Evolutionary conservation across 2,329 filamentous ascomycete genomes (phyloP).

Genomic region (Fusarium protoensiforme): DNA sequence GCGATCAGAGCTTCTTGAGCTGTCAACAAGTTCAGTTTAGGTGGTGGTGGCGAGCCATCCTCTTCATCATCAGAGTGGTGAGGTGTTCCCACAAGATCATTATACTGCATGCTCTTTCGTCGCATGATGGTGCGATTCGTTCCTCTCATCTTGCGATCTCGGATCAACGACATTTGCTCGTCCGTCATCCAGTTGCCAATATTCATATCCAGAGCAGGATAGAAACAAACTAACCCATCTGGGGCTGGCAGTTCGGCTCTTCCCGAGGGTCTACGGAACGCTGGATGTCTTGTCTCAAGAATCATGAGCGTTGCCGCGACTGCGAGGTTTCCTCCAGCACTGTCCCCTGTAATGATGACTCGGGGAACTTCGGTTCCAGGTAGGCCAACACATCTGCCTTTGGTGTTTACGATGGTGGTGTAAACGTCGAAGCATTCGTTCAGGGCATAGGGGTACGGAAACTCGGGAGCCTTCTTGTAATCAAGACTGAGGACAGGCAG

Average conservation of each 20-base stretch:
- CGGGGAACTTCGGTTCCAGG: slow-evolving; percentile 52
- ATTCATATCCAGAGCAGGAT: slow-evolving; percentile 94
- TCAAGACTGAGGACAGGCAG: slow-evolving; percentile 92
- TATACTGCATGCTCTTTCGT: slow-evolving; percentile 90
- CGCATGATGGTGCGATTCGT: slow-evolving; percentile 83
- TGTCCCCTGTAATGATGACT: slow-evolving; percentile 60
- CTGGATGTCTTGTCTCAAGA: slow-evolving; percentile 74
- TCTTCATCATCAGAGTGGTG: slow-evolving; percentile 82
- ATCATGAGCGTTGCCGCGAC: slow-evolving; percentile 88
- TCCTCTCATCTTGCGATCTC: slow-evolving; percentile 80
- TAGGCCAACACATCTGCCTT: slow-evolving; percentile 57
- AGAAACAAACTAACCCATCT: slow-evolving; percentile 85
- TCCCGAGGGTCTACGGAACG: slow-evolving; percentile 43
- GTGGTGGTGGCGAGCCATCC: slow-evolving; percentile 47
- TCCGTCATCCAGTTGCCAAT: slow-evolving; percentile 99
- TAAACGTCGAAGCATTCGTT: slow-evolving; percentile 64
- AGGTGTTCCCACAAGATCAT: slow-evolving; percentile 83
- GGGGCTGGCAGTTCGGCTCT: slow-evolving; percentile 75
- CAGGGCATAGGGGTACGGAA: slow-evolving; percentile 59
- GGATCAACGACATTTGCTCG: slow-evolving; percentile 94
- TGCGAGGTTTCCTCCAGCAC: slow-evolving; percentile 61
- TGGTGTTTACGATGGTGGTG: slow-evolving; percentile 50
- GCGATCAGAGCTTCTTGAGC: slow-evolving; percentile 15
- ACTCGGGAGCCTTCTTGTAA: slow-evolving; percentile 71
- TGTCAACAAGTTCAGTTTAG: slow-evolving; percentile 10